A percentile compares a stretch with the other conserved stretches of the same genome.
These are phyloP conservation scores for Phoma sp. DNA, from an alignment of 2,329 filamentous ascomycete genomes.

Conservation along the genomic window DNA sequence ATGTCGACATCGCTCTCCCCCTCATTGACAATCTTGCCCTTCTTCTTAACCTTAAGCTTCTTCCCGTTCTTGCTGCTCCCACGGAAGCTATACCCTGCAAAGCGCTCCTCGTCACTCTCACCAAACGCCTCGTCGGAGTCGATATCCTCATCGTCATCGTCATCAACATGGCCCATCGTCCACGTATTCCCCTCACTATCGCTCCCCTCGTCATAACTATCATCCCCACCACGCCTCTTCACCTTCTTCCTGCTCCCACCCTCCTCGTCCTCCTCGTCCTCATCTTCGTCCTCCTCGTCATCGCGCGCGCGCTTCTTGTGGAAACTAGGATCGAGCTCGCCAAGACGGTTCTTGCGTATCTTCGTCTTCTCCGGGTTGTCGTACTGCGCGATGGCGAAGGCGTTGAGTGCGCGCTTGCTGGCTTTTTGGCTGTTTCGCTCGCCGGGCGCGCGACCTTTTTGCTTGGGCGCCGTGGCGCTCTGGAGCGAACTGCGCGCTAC, in stretches of 20 bases:
- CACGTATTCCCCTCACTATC: slow-evolving; percentile 88
- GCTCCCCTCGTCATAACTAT: slow-evolving; percentile 74
- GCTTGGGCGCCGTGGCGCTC: slow-evolving; percentile 38
- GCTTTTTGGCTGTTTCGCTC: slow-evolving; percentile 53
- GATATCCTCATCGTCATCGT: slow-evolving; percentile 71
- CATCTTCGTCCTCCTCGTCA: slow-evolving; percentile 57
- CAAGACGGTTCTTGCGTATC: slow-evolving; percentile 64
- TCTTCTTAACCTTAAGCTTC: slow-evolving; percentile 55
- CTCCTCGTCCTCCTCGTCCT: slow-evolving; percentile 36
- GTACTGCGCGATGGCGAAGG: slow-evolving; percentile 69
- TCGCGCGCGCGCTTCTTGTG: slow-evolving; percentile 52
- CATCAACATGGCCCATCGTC: slow-evolving; percentile 74
- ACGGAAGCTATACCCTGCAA: slow-evolving; percentile 76
- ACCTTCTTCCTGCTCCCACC: slow-evolving; percentile 40
- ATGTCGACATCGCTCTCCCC: slow-evolving; percentile 54
- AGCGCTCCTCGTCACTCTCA: slow-evolving; percentile 84
- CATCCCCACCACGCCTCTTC: slow-evolving; percentile 43
- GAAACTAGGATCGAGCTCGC: slow-evolving; percentile 57
- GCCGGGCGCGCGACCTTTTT: slow-evolving; percentile 25
- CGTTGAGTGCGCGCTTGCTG: slow-evolving; percentile 65
- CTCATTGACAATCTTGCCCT: slow-evolving; percentile 38
- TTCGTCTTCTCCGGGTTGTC: slow-evolving; percentile 60
- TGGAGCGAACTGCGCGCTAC: slow-evolving; percentile 50
- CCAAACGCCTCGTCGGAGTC: slow-evolving; percentile 86
- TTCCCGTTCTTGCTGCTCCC: slow-evolving; percentile 60